Conservation (phyloP, 2,329 filamentous ascomycete genomes). For the Fusarium chlamydosporum region DNA sequence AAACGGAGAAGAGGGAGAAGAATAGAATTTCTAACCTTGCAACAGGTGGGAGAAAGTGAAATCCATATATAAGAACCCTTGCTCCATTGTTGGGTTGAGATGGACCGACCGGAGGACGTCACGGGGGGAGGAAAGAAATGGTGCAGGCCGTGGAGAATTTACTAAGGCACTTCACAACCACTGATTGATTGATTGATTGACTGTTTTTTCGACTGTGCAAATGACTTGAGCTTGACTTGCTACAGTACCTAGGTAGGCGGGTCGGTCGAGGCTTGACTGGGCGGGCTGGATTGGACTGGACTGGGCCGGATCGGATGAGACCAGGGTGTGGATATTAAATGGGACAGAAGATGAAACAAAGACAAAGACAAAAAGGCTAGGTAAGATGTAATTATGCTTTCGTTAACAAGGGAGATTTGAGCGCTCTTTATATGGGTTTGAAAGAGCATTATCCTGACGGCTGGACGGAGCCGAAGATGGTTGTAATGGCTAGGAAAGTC, state of each 20-base stretch:
- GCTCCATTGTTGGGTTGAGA: slow-evolving; percentile 46
- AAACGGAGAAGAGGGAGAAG: slow-evolving; percentile 3
- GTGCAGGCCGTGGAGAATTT: slow-evolving; percentile 37
- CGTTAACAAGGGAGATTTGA: slow-evolving; percentile 1
- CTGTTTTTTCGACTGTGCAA: background rate
- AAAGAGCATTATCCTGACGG: slow-evolving; percentile 1
- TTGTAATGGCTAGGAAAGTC: background rate
- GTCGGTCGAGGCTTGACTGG: background rate
- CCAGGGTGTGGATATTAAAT: slow-evolving; percentile 5
- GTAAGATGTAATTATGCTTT: background rate
- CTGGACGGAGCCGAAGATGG: background rate
- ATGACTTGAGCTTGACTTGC: slow-evolving; percentile 7
- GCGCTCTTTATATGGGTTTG: slow-evolving; percentile 7
- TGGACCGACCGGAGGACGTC: slow-evolving; percentile 25
- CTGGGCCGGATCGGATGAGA: slow-evolving; percentile 4
- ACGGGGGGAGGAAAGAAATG: slow-evolving; percentile 31
- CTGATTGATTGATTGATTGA: background rate
- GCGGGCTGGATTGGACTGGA: background rate
- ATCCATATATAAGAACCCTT: slow-evolving; percentile 44
- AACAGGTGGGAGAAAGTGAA: slow-evolving; percentile 42
- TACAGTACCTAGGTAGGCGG: slow-evolving; percentile 1
- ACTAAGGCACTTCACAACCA: slow-evolving; percentile 20
- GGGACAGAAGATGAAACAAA: slow-evolving; percentile 13
- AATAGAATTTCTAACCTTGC: slow-evolving; percentile 48
- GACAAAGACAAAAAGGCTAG: slow-evolving; percentile 2